Evolutionary conservation across 2,329 filamentous ascomycete species (phyloP).

Genomic region (Gnomoniopsis smithogilvyi): DNA sequence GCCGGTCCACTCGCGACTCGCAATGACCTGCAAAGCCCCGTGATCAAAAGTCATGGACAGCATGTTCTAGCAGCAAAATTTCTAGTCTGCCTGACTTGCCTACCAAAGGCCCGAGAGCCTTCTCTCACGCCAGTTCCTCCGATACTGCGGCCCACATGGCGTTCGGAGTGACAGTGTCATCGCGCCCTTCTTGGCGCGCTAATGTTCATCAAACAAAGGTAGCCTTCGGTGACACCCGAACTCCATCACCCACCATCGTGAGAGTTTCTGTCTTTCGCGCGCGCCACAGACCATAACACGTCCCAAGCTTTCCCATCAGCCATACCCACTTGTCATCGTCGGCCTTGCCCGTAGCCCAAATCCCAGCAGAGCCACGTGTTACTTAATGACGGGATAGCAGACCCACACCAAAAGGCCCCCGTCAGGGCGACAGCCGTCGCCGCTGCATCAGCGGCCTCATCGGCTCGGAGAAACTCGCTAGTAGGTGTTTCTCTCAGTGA

Average conservation of each 20-base stretch:
- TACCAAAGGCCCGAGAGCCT: no score
- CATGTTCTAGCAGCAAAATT: no score
- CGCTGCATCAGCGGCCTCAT: not conserved
- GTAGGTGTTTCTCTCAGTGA: not conserved
- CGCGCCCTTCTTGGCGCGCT: no score
- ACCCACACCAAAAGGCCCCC: not conserved
- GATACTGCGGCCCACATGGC: no score
- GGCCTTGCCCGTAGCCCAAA: not conserved
- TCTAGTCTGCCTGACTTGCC: no score
- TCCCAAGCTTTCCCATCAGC: not conserved
- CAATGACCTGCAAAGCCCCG: no score
- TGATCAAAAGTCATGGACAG: no score
- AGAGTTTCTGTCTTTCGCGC: not conserved
- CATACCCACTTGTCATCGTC: not conserved
- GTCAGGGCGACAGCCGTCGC: not conserved
- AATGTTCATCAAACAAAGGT: no score
- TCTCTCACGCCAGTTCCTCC: no score
- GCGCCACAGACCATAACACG: not conserved
- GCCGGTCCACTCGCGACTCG: no score
- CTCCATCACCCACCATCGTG: not conserved
- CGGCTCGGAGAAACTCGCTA: not conserved
- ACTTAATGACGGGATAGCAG: not conserved
- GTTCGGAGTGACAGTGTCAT: no score
- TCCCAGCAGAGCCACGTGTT: not conserved
- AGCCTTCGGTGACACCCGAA: not conserved